Percentiles rank a stretch among this genome's conserved stretches.
phyloP scores from a whole-genome alignment of 78 protist species.

The Andalucia godoyi region DNA sequence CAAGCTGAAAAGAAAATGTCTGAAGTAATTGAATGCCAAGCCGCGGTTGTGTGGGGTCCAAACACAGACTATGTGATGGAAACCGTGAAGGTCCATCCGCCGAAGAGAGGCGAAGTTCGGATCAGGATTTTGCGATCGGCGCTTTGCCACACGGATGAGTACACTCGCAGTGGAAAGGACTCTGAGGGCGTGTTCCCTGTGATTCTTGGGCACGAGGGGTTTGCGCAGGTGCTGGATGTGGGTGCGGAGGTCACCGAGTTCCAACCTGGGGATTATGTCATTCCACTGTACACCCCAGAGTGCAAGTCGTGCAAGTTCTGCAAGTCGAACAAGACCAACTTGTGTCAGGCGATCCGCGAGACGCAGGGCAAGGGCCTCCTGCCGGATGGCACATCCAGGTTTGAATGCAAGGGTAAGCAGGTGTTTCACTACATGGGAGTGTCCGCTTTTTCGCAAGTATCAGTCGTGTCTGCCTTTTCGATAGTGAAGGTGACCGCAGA shows the following conservation, averaged over 20 bases:
- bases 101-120: slow-evolving; percentile 84
- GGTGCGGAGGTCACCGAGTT: slow-evolving; percentile 78
- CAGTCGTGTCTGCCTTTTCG: slow-evolving; percentile 78
- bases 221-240: slow-evolving; percentile 76
- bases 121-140: slow-evolving; percentile 57
- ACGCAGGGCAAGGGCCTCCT: slow-evolving; percentile 78
- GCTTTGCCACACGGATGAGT: slow-evolving; percentile 88
- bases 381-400: slow-evolving; percentile 78
- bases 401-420: slow-evolving; percentile 45
- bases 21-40: neutral
- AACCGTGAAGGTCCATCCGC: slow-evolving; percentile 73
- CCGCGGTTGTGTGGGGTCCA: neutral
- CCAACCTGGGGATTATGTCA: slow-evolving; percentile 65
- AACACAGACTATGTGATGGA: slow-evolving; percentile 26
- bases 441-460: slow-evolving; percentile 68
- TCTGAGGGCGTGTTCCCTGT: slow-evolving; percentile 71
- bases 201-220: slow-evolving; percentile 90
- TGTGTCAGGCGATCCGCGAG: slow-evolving; percentile 50
- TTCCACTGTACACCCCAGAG: slow-evolving; percentile 70
- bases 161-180: slow-evolving; percentile 31
- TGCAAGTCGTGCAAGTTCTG: slow-evolving; percentile 67
- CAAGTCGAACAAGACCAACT: slow-evolving; percentile 61
- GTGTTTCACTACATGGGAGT: slow-evolving; percentile 72
- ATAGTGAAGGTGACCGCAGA: slow-evolving; percentile 40
- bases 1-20: too few relatives aligned